Evolutionary conservation across 2,329 filamentous ascomycete species (phyloP), one percentile per base, ranked within the genome.

Genomic region (Biscogniauxia sp.): DNA sequence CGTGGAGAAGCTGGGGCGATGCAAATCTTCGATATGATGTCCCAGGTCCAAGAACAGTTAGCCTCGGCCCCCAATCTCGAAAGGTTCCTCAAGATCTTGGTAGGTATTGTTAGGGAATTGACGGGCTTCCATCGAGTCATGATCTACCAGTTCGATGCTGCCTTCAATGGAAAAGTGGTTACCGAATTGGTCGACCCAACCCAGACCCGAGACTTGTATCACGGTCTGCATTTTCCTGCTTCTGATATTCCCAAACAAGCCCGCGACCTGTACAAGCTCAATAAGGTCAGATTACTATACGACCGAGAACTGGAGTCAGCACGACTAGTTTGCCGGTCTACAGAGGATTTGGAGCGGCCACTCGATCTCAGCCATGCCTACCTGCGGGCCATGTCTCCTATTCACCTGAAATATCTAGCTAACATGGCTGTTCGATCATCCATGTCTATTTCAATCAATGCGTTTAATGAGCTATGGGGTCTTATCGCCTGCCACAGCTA

Each of bases 391-490:
- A 96, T 96, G 86, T 96, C 92, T 0, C 92, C 93, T 0, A 93
- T 96, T 51, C 92, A 95, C 70, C 75, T 96, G 58, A 96, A 96
- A 70, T 97, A 96, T 68, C 80, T 97, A 2, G 83, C 79, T 5
- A 93, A 97, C 71, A 97, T 97, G 93, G 89, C 88, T 7, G 92
- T 96, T 0, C 87, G 92, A n/a, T 92, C 92, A 0, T 96, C 92
- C 65, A 97, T 97, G 92, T 96, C 92, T 0, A 93, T 97, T 62
- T 96, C 92, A 1, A 91, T 97, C 70, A 95, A 92, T 65, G 91
- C 91, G 0, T 95, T 96, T 68, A 82, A 85, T 66, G 90, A 96
- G 68, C 77, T 97, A 0, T 97, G 93, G 93, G 93, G 93, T 0
- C 78, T 97, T 26, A 92, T 97, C 50, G 88, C 92, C 1, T 96